A percentile compares a stretch with the other conserved stretches of the same genome.
Evolutionary conservation across 371 early-diverging fungal genomes (phyloP).

Genomic region (Rozella allomycis): DNA sequence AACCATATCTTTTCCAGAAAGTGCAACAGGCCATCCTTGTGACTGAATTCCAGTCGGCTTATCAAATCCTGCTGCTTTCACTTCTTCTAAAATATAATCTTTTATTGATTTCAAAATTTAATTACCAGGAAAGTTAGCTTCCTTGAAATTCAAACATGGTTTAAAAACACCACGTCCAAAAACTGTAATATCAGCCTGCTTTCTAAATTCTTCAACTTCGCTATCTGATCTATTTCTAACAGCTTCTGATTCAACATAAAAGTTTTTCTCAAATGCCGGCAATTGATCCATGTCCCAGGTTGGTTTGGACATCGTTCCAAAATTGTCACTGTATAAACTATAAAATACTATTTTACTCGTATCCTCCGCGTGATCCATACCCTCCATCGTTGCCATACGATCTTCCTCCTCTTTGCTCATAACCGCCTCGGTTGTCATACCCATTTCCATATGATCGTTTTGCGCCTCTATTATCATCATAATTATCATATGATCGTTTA

Average conservation of each 20-base stretch:
- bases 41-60: slow-evolving; percentile 94
- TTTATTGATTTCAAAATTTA: slow-evolving; percentile 25
- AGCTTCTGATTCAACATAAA: slow-evolving; percentile 17
- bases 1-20: slow-evolving; percentile 92
- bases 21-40: slow-evolving; percentile 98
- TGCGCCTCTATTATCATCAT: too few species aligned
- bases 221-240: slow-evolving; percentile 13
- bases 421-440: too few species aligned
- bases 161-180: slow-evolving; percentile 30
- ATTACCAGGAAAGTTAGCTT: slow-evolving; percentile 31
- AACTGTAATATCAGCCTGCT: slow-evolving; percentile 25
- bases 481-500: too few species aligned
- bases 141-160: slow-evolving; percentile 30
- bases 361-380: too few species aligned
- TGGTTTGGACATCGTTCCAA: too few species aligned
- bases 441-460: too few species aligned
- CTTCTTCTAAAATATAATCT: slow-evolving; percentile 45
- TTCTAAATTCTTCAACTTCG: slow-evolving; percentile 26
- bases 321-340: too few species aligned
- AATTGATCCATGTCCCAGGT: slow-evolving; percentile 1
- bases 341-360: too few species aligned
- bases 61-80: slow-evolving; percentile 58
- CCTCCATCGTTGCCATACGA: too few species aligned
- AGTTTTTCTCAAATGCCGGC: slow-evolving; percentile 61
- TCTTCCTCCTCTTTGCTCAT: too few species aligned